Evolutionary conservation across 192 early-diverging fungal genomes (phyloP).

Genomic region (Backusella macrospora): DNA sequence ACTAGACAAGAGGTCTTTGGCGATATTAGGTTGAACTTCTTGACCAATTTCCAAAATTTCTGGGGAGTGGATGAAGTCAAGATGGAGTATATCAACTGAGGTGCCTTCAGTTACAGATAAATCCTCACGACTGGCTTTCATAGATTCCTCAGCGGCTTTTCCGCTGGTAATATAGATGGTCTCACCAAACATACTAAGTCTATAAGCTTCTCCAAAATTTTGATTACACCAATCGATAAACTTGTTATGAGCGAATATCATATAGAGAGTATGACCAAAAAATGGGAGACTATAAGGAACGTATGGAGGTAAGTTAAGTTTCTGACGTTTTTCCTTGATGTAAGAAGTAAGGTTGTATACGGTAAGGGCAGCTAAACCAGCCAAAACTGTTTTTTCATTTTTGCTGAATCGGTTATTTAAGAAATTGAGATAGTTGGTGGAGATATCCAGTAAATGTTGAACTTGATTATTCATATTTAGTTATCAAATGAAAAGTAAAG

Average conservation of each 20-base stretch:
- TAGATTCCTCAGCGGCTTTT: slow-evolving; percentile 22
- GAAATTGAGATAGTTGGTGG: background rate
- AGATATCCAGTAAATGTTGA: background rate
- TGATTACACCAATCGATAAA: slow-evolving; percentile 33
- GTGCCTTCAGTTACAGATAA: slow-evolving; percentile 29
- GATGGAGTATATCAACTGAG: slow-evolving; percentile 22
- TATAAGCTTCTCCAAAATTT: slow-evolving; percentile 35
- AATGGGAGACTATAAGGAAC: slow-evolving; percentile 32
- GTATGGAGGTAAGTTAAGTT: slow-evolving; percentile 22
- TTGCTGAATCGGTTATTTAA: slow-evolving; percentile 1
- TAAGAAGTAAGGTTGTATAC: slow-evolving; percentile 14
- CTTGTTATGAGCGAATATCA: slow-evolving; percentile 2
- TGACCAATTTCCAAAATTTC: slow-evolving; percentile 25
- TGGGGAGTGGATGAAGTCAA: slow-evolving; percentile 19
- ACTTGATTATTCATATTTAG: slow-evolving; percentile 4
- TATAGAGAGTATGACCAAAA: slow-evolving; percentile 31
- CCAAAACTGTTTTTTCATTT: slow-evolving; percentile 4
- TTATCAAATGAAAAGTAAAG: background rate
- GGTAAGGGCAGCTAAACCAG: background rate
- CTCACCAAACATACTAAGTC: slow-evolving; percentile 25
- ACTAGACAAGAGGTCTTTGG: slow-evolving; percentile 5
- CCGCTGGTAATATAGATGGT: slow-evolving; percentile 17
- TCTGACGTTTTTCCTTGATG: slow-evolving; percentile 15
- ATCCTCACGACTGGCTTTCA: slow-evolving; percentile 19
- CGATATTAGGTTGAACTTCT: slow-evolving; percentile 20